phyloP scores from a whole-genome alignment of 768 basidiomycete genomes.

The Suillus lakei region DNA sequence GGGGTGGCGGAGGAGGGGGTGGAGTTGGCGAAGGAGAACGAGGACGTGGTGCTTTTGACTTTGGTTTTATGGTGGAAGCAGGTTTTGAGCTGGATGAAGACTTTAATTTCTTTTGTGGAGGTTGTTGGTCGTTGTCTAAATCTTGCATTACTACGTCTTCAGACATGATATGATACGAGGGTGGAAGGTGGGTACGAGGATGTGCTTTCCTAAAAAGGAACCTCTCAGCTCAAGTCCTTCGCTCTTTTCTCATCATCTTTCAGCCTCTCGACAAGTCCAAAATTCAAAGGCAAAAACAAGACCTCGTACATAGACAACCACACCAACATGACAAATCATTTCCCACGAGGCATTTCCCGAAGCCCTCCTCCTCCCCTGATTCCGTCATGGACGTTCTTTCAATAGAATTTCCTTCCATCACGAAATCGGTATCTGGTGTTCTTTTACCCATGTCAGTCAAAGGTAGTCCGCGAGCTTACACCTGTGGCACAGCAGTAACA shows the following conservation, averaged over 20 bases:
- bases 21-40: conserved; percentile 66
- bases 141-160: conserved; percentile 37
- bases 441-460: too few relatives aligned
- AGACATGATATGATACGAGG: conserved; percentile 22
- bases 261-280: too few relatives aligned
- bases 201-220: conserved; percentile 37
- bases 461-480: too few relatives aligned
- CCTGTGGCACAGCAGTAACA: too few relatives aligned
- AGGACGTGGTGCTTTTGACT: conserved; percentile 48
- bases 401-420: too few relatives aligned
- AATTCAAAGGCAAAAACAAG: too few relatives aligned
- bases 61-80: conserved; percentile 51
- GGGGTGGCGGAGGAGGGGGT: conserved; percentile 50
- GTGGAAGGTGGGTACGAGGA: conserved; percentile 18
- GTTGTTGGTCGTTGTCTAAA: conserved; percentile 23
- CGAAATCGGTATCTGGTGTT: too few relatives aligned
- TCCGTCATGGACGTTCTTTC: too few relatives aligned
- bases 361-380: too few relatives aligned
- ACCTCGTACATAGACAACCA: conserved; percentile 1
- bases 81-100: conserved; percentile 34
- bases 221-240: background rate
- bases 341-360: background rate
- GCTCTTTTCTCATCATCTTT: background rate
- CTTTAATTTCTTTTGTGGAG: conserved; percentile 34
- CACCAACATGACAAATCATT: background rate